A percentile compares a stretch with the other conserved stretches of the same genome.
These are phyloP conservation scores for Harrya chromipes DNA, from an alignment of 768 basidiomycete species.

Conservation along the genomic window DNA sequence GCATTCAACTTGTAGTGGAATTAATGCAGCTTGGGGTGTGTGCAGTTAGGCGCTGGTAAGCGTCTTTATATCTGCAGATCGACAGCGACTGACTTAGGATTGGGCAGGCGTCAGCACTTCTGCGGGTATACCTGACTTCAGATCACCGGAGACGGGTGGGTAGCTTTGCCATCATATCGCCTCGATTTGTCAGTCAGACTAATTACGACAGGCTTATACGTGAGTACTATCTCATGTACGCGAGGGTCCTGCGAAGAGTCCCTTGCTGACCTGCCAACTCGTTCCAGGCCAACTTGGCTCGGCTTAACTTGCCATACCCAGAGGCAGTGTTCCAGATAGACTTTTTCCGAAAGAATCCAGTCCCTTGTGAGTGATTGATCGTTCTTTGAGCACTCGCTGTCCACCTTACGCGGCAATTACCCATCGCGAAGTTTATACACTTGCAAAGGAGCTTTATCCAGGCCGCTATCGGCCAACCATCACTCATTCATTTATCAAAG, in stretches of 20 bases:
- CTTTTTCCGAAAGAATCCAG: slow-evolving; percentile 78
- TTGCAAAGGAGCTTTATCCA: slow-evolving; percentile 92
- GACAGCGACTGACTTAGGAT: slow-evolving; percentile 1
- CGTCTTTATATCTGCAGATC: not conserved
- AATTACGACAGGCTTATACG: slow-evolving; percentile 25
- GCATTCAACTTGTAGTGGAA: not conserved
- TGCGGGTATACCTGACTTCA: slow-evolving; percentile 87
- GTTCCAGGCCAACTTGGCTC: slow-evolving; percentile 67
- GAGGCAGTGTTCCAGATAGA: slow-evolving; percentile 94
- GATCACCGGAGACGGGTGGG: slow-evolving; percentile 80
- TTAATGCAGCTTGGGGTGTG: not conserved
- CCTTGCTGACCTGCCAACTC: not conserved
- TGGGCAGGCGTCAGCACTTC: slow-evolving; percentile 66
- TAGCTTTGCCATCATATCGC: not conserved
- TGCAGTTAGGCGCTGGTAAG: slow-evolving; percentile 67
- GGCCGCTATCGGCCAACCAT: slow-evolving; percentile 84
- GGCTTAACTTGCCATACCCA: slow-evolving; percentile 81
- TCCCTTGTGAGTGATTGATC: slow-evolving; percentile 57
- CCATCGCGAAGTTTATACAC: slow-evolving; percentile 64
- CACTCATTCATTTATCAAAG: slow-evolving; percentile 86
- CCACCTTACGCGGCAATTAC: not conserved
- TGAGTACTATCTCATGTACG: slow-evolving; percentile 11
- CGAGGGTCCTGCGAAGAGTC: too few species aligned
- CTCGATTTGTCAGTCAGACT: not conserved
- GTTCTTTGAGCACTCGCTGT: not conserved